A percentile compares a stretch with the other conserved stretches of the same genome.
Conservation (phyloP, 1,139 yeast species). For the Wickerhamomyces sp. region DNA sequence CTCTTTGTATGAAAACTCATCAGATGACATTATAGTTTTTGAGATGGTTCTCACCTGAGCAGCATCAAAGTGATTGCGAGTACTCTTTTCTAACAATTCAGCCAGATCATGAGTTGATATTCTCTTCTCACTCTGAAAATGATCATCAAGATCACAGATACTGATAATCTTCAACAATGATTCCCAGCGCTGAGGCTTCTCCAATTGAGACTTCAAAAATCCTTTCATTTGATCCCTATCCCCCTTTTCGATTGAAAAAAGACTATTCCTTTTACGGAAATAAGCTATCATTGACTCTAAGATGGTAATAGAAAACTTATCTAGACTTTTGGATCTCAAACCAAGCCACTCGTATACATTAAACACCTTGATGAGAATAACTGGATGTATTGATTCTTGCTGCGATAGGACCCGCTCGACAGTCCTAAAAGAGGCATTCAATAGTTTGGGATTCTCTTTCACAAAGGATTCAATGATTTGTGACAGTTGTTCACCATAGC, state of each 20-base stretch:
- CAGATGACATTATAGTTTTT: not conserved
- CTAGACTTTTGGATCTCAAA: not conserved
- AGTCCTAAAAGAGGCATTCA: not conserved
- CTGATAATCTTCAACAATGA: not conserved
- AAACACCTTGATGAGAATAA: conserved; percentile 1
- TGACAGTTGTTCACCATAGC: conserved; percentile 14
- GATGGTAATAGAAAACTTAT: not conserved
- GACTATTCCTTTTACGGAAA: not conserved
- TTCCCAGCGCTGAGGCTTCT: no score
- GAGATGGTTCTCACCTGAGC: not conserved
- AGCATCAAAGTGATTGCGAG: not conserved
- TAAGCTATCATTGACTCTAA: not conserved
- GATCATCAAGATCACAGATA: not conserved
- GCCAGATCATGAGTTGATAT: not conserved
- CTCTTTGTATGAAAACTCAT: not conserved
- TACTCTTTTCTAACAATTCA: not conserved
- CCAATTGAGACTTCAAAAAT: not conserved
- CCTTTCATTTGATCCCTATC: not conserved
- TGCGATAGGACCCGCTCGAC: not conserved
- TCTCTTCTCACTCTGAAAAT: not conserved
- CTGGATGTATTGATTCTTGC: conserved; percentile 6
- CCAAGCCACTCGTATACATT: not conserved
- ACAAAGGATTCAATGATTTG: conserved; percentile 7
- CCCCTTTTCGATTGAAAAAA: not conserved
- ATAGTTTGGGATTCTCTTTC: not conserved